phyloP scores from a whole-genome alignment of 495 filamentous ascomycete species.

The Penicillium silybi region DNA sequence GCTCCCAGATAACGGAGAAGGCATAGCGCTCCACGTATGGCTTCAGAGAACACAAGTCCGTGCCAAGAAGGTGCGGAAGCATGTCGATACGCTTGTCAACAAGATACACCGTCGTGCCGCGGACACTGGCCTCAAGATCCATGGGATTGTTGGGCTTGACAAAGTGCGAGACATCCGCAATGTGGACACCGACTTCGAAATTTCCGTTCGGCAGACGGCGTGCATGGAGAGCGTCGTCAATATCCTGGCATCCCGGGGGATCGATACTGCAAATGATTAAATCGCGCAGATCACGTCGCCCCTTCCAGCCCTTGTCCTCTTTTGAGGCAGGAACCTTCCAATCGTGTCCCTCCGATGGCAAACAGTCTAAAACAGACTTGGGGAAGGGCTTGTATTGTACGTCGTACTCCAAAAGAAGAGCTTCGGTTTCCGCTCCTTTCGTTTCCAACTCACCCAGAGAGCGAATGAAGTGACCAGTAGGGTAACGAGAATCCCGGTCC shows the following conservation, averaged over 20 bases:
- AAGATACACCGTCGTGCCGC: constrained; percentile 94
- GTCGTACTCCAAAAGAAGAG: constrained; percentile 88
- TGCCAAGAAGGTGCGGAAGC: constrained; percentile 92
- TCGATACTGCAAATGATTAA: constrained; percentile 96
- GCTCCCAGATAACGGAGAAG: constrained; percentile 93
- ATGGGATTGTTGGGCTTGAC: constrained; percentile 96
- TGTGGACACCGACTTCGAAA: constrained; percentile 96
- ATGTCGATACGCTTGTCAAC: constrained; percentile 99
- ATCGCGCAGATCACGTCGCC: constrained; percentile 75
- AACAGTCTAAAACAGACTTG: constrained; percentile 87
- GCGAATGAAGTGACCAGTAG: constrained; percentile 88
- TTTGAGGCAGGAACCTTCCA: constrained; percentile 81
- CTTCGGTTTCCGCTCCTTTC: constrained; percentile 94
- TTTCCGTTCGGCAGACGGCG: constrained; percentile 84
- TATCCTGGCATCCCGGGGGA: constrained; percentile 93
- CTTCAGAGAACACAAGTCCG: constrained; percentile 93
- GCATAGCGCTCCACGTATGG: constrained; percentile 97
- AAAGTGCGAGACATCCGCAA: constrained; percentile 97
- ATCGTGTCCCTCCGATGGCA: constrained; percentile 86
- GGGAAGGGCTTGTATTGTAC: constrained; percentile 98
- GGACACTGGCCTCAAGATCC: constrained; percentile 88
- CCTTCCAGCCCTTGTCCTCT: constrained; percentile 80
- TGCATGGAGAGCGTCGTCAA: constrained; percentile 95
- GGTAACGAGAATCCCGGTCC: constrained; percentile 89
- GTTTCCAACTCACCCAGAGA: constrained; percentile 91